These are phyloP conservation scores for Spinellus fusiger DNA, from an alignment of 192 early-diverging fungal species.

Conservation along the genomic window DNA sequence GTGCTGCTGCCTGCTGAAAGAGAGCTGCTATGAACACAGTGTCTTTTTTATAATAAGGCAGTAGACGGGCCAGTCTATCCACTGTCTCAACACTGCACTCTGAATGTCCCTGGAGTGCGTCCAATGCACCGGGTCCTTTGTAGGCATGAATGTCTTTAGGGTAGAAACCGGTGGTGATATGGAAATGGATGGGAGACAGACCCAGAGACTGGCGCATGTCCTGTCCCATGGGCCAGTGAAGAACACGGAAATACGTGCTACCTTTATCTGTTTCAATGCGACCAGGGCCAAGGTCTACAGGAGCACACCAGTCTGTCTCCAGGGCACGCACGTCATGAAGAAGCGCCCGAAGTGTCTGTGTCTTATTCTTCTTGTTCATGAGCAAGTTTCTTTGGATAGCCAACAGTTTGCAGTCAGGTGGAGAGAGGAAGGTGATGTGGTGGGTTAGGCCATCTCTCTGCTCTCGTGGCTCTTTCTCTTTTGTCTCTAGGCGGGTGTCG, in stretches of 20 bases:
- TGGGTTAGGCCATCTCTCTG: background rate
- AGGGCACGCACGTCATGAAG: background rate
- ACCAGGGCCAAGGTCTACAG: slow-evolving; percentile 3
- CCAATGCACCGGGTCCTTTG: slow-evolving; percentile 8
- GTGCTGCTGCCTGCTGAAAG: background rate
- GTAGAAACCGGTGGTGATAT: slow-evolving; percentile 5
- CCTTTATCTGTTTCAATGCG: background rate
- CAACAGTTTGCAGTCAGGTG: background rate
- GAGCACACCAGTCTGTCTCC: background rate
- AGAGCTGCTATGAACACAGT: background rate
- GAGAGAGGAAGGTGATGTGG: background rate
- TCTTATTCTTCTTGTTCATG: background rate
- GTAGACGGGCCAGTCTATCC: background rate
- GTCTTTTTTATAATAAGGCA: background rate
- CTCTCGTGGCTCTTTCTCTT: background rate
- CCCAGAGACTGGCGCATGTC: background rate
- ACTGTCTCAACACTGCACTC: background rate
- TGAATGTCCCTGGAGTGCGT: background rate
- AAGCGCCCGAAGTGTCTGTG: background rate
- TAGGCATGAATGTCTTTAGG: slow-evolving; percentile 6
- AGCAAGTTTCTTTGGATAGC: background rate
- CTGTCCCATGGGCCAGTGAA: slow-evolving; percentile 12
- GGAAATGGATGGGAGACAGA: background rate
- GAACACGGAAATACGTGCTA: background rate
- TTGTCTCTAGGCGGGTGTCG: background rate